Evolutionary conservation across 108 stramenopile species (phyloP).

Genomic region (Nitzschia sp.): DNA sequence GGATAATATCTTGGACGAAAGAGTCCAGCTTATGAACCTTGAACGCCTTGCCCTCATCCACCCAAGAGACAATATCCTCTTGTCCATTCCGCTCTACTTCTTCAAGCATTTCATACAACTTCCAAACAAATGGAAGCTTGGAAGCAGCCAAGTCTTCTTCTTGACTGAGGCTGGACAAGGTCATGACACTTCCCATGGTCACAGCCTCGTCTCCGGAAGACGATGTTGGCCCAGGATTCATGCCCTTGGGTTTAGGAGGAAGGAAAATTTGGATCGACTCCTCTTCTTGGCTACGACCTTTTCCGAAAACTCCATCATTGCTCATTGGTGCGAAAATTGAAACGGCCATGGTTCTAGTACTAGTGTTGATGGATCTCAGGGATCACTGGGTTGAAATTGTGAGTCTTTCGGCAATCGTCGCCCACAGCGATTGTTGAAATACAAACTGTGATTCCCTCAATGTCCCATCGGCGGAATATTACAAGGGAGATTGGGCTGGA

Average conservation of each 20-base stretch:
- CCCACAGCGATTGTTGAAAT: too few species aligned
- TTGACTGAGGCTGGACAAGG: constrained; percentile 1
- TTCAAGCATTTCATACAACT: constrained; percentile 39
- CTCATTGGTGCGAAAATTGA: background rate
- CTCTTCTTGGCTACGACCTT: background rate
- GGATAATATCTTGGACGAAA: constrained; percentile 74
- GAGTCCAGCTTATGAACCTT: constrained; percentile 52
- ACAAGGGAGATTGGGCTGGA: too few species aligned
- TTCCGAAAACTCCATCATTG: background rate
- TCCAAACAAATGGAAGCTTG: constrained; percentile 37
- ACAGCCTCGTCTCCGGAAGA: background rate
- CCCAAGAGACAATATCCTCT: constrained; percentile 64
- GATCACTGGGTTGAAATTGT: too few species aligned
- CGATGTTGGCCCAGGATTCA: constrained; percentile 4
- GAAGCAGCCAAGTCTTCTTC: constrained; percentile 28
- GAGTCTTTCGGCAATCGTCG: too few species aligned
- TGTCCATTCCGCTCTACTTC: constrained; percentile 32
- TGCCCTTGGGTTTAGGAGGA: constrained; percentile 14
- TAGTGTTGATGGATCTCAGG: background rate
- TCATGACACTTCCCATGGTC: background rate
- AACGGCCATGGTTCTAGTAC: background rate
- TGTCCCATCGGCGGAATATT: too few species aligned
- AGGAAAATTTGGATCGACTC: constrained; percentile 4
- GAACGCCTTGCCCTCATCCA: constrained; percentile 62
- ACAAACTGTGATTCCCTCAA: too few species aligned